Evolutionary conservation across 176 grass and related monocot genomes (phyloP).

Genomic region (Carex cristatella): DNA sequence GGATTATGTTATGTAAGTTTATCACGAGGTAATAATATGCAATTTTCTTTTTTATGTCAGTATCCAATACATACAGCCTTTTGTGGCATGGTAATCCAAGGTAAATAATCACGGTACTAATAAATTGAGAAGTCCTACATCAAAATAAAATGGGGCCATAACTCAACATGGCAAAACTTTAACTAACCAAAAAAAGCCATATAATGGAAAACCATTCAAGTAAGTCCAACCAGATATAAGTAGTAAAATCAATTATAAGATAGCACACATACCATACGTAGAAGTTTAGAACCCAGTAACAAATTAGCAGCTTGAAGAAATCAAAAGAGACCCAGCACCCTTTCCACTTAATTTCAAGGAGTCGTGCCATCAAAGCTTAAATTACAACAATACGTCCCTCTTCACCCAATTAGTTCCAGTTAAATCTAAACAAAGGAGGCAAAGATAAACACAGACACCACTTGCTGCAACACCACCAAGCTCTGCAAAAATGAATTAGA

Average conservation of each 20-base stretch:
- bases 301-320: background rate
- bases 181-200: background rate
- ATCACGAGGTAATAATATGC: background rate
- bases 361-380: background rate
- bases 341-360: slow-evolving; percentile 11
- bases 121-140: background rate
- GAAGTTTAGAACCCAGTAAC: too few relatives aligned
- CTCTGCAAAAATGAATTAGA: slow-evolving; percentile 34
- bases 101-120: background rate
- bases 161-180: background rate
- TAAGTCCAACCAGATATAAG: background rate
- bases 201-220: background rate
- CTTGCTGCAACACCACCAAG: slow-evolving; percentile 2
- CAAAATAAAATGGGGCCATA: background rate
- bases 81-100: background rate
- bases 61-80: background rate
- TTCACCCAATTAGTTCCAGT: background rate
- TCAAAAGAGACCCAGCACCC: background rate
- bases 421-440: background rate
- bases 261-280: background rate
- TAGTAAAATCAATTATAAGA: background rate
- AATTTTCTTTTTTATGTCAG: background rate
- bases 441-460: background rate
- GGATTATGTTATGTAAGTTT: background rate
- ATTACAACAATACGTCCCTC: background rate